Percentiles rank a stretch among this genome's conserved stretches.
phyloP scores from a whole-genome alignment of 2,329 filamentous ascomycete species.

The Rosellinia necatrix region DNA sequence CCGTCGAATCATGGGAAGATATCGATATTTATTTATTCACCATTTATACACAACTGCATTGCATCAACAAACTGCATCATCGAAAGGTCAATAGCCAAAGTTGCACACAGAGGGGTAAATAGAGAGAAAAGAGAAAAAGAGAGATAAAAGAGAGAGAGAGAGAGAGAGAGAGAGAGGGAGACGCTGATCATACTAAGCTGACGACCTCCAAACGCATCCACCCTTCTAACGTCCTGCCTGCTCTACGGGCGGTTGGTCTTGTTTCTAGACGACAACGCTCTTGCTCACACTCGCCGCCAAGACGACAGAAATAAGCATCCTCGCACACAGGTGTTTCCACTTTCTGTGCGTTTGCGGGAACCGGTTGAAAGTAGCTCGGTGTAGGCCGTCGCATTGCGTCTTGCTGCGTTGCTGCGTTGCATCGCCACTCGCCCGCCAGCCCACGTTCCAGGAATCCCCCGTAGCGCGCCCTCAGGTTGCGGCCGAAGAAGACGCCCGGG shows the following conservation, averaged over 20 bases:
- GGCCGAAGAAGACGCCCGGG: conserved; percentile 21
- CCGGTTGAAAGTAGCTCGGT: conserved; percentile 14
- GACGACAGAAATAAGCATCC: conserved; percentile 18
- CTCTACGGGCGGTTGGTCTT: no score
- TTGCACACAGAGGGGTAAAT: no score
- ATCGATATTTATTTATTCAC: background rate
- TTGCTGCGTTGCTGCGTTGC: conserved; percentile 9
- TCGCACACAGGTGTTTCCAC: background rate
- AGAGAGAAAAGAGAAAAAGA: no score
- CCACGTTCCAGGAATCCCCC: conserved; percentile 16
- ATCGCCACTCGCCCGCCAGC: conserved; percentile 24
- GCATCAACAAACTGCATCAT: no score
- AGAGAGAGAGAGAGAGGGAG: no score
- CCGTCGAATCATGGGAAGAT: background rate
- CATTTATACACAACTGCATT: no score
- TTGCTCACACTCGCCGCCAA: conserved; percentile 13
- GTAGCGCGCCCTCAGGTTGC: conserved; percentile 17
- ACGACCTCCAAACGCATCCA: background rate
- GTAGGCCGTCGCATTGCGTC: conserved; percentile 23
- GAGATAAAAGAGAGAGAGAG: no score
- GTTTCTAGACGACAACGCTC: background rate
- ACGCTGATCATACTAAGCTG: no score
- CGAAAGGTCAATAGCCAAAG: no score
- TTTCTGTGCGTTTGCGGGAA: conserved; percentile 9
- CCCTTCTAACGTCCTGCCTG: background rate